Conservation (phyloP, 148 eudicot species). For the Heliosperma pusillum region DNA sequence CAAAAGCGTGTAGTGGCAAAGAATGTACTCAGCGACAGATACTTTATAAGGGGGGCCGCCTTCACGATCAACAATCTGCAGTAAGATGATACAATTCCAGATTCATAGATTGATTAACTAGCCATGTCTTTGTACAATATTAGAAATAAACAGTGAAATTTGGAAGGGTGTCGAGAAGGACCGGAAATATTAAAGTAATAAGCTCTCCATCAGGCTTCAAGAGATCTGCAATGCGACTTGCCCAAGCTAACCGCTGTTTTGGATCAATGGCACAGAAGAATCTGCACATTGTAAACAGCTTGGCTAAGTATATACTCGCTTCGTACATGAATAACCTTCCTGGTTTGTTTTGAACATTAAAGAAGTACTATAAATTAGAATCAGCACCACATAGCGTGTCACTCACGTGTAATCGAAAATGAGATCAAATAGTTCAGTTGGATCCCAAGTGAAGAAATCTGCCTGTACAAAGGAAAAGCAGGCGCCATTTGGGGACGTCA, state of each 20-base stretch:
- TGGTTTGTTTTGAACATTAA: too few species aligned
- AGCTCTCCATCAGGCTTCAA: conserved; percentile 86
- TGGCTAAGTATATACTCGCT: not conserved
- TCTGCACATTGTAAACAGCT: conserved; percentile 37
- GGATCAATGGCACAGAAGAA: conserved; percentile 93
- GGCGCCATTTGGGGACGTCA: conserved; percentile 46
- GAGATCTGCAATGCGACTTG: conserved; percentile 45
- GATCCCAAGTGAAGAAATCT: conserved; percentile 78
- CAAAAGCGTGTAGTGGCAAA: not conserved
- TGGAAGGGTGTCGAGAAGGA: conserved; percentile 18
- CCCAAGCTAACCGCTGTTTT: conserved; percentile 67
- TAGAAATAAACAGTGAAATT: not conserved
- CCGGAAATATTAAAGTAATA: conserved; percentile 81
- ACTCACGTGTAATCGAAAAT: conserved; percentile 92
- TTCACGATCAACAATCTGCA: conserved; percentile 65
- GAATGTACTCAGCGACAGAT: conserved; percentile 54
- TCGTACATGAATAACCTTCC: too few species aligned
- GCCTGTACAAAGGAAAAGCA: conserved; percentile 47
- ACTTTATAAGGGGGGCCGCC: conserved; percentile 82
- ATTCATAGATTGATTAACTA: too few species aligned
- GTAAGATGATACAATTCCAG: conserved; percentile 3
- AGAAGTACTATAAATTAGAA: not conserved
- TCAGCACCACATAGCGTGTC: not conserved
- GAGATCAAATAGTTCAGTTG: conserved; percentile 73
- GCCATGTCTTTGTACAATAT: too few species aligned